Percentiles rank a stretch among this genome's conserved stretches.
Conservation (phyloP, 225 moss, liverwort and hornwort genomes). For the Straminergon stramineum region DNA sequence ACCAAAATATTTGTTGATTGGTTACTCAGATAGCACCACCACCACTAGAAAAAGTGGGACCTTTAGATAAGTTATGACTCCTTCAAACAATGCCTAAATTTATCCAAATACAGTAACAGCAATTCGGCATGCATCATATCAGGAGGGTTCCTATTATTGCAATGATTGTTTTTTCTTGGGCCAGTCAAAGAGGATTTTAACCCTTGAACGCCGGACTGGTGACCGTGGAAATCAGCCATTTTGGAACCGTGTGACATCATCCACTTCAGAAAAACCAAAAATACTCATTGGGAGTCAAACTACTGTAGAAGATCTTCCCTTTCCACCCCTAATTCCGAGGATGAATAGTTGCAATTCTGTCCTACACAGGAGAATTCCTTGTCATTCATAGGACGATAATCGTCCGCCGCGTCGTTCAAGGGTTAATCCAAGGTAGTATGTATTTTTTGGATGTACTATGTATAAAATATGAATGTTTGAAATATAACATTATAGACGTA, state of each 20-base stretch:
- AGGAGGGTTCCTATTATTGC: not conserved
- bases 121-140: not conserved
- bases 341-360: too few relatives aligned
- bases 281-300: too few relatives aligned
- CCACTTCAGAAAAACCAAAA: too few relatives aligned
- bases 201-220: too few relatives aligned
- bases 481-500: not conserved
- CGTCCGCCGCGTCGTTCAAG: too few relatives aligned
- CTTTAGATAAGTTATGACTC: not conserved
- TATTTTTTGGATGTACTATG: not conserved
- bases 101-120: not conserved
- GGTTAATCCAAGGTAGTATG: too few relatives aligned
- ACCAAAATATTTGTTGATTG: not conserved
- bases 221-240: too few relatives aligned
- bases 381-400: too few relatives aligned
- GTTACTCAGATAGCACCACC: not conserved
- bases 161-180: not conserved
- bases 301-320: too few relatives aligned
- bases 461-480: not conserved
- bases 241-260: too few relatives aligned
- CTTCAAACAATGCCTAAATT: not conserved
- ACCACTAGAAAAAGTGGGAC: not conserved
- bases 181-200: not conserved
- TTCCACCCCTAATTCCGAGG: too few relatives aligned
- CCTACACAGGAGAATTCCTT: too few relatives aligned